phyloP scores from a whole-genome alignment of 2,329 filamentous ascomycete species.

The Talaromyces funiculosus region DNA sequence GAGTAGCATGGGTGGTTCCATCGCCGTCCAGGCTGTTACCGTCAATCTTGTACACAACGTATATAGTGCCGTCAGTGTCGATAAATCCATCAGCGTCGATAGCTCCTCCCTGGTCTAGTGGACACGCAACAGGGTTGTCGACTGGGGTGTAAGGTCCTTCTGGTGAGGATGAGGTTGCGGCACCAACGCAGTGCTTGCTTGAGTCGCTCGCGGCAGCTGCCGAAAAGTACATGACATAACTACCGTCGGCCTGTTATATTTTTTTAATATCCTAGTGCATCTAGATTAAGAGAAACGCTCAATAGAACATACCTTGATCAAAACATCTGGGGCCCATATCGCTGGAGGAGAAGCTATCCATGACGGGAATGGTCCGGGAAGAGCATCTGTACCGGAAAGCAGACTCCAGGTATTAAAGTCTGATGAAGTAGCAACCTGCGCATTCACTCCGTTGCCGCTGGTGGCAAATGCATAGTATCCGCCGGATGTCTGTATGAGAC shows the following conservation, averaged over 20 bases:
- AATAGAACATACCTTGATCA: slow-evolving; percentile 31
- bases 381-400: slow-evolving; percentile 45
- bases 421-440: slow-evolving; percentile 48
- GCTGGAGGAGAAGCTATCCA: slow-evolving; percentile 47
- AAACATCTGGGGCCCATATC: slow-evolving; percentile 57
- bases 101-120: slow-evolving; percentile 47
- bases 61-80: slow-evolving; percentile 48
- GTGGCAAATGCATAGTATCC: slow-evolving; percentile 55
- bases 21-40: slow-evolving; percentile 48
- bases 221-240: slow-evolving; percentile 55
- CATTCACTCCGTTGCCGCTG: slow-evolving; percentile 41
- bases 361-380: slow-evolving; percentile 41
- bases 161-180: slow-evolving; percentile 42
- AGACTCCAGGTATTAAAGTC: slow-evolving; percentile 45
- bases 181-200: slow-evolving; percentile 51
- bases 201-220: slow-evolving; percentile 36
- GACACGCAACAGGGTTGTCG: slow-evolving; percentile 46
- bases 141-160: slow-evolving; percentile 46
- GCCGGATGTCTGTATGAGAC: slow-evolving; percentile 44
- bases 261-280: neutral
- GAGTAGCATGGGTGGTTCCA: slow-evolving; percentile 44
- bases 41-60: slow-evolving; percentile 59
- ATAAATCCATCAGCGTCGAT: slow-evolving; percentile 56
- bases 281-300: no score
- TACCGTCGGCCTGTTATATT: slow-evolving; percentile 29